Conservation (phyloP, 2,329 filamentous ascomycete genomes). For the Claviceps sp. region DNA sequence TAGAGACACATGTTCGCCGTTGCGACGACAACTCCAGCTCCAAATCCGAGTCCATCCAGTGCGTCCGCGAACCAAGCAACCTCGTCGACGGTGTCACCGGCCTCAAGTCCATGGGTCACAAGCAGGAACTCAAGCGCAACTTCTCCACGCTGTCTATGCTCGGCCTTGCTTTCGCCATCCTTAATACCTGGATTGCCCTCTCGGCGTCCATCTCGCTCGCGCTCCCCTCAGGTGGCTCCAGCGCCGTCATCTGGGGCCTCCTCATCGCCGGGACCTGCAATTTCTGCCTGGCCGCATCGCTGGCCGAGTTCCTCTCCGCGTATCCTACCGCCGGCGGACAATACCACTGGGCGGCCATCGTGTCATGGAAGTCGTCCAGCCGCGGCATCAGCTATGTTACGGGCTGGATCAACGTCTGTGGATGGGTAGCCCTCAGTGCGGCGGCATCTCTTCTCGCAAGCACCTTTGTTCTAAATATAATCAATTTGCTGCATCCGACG, state of each 20-base stretch:
- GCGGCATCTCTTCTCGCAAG: constrained; percentile 55
- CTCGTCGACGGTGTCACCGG: constrained; percentile 20
- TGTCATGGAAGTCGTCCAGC: constrained; percentile 47
- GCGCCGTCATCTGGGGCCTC: constrained; percentile 61
- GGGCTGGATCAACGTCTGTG: constrained; percentile 59
- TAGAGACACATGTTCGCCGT: background rate
- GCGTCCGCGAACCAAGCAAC: background rate
- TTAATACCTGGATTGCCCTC: constrained; percentile 37
- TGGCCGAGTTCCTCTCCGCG: constrained; percentile 58
- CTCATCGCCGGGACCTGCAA: constrained; percentile 52
- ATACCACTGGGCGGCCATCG: constrained; percentile 59
- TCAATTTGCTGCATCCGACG: constrained; percentile 43
- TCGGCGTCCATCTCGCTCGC: constrained; percentile 32
- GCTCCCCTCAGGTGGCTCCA: constrained; percentile 59
- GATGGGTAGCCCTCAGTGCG: constrained; percentile 58
- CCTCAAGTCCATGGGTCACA: constrained; percentile 31
- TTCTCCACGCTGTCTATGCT: constrained; percentile 36
- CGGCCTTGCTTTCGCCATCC: constrained; percentile 33
- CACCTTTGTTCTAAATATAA: constrained; percentile 52
- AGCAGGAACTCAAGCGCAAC: constrained; percentile 35
- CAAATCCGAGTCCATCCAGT: background rate
- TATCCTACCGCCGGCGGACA: constrained; percentile 48
- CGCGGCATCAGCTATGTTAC: constrained; percentile 55
- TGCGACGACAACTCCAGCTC: background rate
- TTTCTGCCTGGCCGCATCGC: constrained; percentile 51